Evolutionary conservation across 1,139 yeast species (phyloP).

Genomic region (Taphrina confusa): DNA sequence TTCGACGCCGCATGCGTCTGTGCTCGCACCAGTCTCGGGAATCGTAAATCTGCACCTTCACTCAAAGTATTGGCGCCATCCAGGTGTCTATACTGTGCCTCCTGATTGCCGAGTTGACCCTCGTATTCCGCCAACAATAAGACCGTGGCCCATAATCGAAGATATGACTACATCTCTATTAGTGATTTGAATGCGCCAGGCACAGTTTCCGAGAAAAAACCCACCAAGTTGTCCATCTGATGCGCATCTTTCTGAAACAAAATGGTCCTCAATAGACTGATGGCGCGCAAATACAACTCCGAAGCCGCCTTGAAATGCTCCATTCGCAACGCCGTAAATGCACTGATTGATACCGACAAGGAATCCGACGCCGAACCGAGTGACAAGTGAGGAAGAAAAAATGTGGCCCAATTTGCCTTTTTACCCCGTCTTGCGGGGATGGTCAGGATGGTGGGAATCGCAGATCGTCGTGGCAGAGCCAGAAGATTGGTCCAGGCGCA

Average conservation of each 20-base stretch:
- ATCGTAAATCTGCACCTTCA: background rate
- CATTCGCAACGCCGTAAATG: conserved; percentile 23
- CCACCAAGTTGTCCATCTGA: conserved; percentile 2
- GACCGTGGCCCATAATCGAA: conserved; percentile 21
- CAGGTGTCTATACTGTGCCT: conserved; percentile 12
- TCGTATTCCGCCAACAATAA: conserved; percentile 26
- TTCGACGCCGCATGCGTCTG: background rate
- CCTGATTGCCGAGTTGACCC: conserved; percentile 13
- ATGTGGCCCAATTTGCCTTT: conserved; percentile 28
- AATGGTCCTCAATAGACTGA: conserved; percentile 3
- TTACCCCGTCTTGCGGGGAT: conserved; percentile 10
- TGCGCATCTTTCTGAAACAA: background rate
- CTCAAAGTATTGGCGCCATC: conserved; percentile 28
- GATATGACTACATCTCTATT: background rate
- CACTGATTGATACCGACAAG: conserved; percentile 21
- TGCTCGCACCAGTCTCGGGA: background rate
- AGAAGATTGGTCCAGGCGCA: conserved; percentile 23
- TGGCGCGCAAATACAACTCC: conserved; percentile 11
- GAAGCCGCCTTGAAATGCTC: conserved; percentile 2
- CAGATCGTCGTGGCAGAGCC: conserved; percentile 22
- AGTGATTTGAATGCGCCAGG: no score
- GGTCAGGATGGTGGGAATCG: conserved; percentile 18
- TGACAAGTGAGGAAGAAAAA: conserved; percentile 22
- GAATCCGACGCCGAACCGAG: conserved; percentile 14
- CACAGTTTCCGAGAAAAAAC: no score